Evolutionary conservation across 441 rosid genomes (phyloP).

Genomic region (Mallotus repandus): DNA sequence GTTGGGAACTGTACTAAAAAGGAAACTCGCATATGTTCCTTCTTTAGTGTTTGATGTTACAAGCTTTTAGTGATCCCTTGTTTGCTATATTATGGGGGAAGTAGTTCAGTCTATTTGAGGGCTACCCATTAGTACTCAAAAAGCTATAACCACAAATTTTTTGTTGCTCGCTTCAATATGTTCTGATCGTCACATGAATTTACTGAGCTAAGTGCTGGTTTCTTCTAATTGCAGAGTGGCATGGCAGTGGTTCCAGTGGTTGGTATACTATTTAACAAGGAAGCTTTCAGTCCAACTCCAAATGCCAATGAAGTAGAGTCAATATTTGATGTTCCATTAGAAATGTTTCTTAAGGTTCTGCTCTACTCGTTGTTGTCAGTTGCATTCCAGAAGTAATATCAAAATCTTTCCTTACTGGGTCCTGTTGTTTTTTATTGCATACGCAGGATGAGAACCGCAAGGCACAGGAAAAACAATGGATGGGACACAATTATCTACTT

Average conservation of each 20-base stretch:
- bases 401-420: background rate
- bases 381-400: background rate
- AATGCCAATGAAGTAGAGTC: slow-evolving; percentile 63
- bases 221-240: slow-evolving; percentile 35
- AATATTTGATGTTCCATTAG: slow-evolving; percentile 64
- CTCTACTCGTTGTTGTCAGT: background rate
- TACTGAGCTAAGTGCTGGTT: background rate
- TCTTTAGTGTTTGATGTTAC: no score
- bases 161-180: no score
- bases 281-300: slow-evolving; percentile 46
- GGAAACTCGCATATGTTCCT: background rate
- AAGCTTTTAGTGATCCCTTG: no score
- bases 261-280: slow-evolving; percentile 41
- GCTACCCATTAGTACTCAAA: no score
- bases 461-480: slow-evolving; percentile 48
- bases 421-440: background rate
- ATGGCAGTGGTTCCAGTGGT: slow-evolving; percentile 58
- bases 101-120: no score
- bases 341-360: slow-evolving; percentile 76
- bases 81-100: no score
- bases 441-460: slow-evolving; percentile 58
- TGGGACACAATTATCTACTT: slow-evolving; percentile 49
- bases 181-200: no score
- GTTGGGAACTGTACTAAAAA: background rate
- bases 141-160: background rate